These are phyloP conservation scores for Sclerotinia trifoliorum DNA, from an alignment of 2,329 filamentous ascomycete species.

Conservation along the genomic window DNA sequence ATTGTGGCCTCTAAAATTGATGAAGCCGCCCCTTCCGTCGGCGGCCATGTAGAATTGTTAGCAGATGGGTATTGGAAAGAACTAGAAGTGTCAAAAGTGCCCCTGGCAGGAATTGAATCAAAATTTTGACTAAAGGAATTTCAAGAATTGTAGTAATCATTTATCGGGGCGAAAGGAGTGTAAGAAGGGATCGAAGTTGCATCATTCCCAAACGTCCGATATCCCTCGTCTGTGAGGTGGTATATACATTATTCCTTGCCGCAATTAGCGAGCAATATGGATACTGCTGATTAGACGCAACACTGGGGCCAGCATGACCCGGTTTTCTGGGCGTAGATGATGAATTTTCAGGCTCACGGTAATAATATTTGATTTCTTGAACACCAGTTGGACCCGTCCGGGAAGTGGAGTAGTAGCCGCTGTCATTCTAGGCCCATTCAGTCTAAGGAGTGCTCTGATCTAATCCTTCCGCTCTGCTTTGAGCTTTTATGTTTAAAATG, in stretches of 20 bases:
- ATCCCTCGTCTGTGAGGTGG: background rate
- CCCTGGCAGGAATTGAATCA: background rate
- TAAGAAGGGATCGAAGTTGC: background rate
- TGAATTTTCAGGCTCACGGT: background rate
- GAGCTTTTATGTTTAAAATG: slow-evolving; percentile 4
- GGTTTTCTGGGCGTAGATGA: background rate
- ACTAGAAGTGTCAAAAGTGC: background rate
- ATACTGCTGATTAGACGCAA: background rate
- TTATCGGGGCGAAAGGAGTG: no score
- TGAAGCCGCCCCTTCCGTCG: background rate
- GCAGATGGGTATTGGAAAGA: background rate
- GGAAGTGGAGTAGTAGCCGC: background rate
- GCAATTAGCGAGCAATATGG: background rate
- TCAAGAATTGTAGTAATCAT: background rate
- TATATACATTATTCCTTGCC: background rate
- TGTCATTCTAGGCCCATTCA: background rate
- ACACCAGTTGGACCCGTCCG: background rate
- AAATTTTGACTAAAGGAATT: background rate
- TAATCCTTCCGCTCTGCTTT: background rate
- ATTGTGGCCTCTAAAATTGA: background rate
- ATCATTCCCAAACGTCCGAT: background rate
- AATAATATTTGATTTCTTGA: background rate
- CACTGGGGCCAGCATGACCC: no score
- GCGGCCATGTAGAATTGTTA: background rate
- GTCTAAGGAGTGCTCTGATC: background rate